Evolutionary conservation across 306 rosid species (phyloP).

Genomic region (Echinosophora koreensis): DNA sequence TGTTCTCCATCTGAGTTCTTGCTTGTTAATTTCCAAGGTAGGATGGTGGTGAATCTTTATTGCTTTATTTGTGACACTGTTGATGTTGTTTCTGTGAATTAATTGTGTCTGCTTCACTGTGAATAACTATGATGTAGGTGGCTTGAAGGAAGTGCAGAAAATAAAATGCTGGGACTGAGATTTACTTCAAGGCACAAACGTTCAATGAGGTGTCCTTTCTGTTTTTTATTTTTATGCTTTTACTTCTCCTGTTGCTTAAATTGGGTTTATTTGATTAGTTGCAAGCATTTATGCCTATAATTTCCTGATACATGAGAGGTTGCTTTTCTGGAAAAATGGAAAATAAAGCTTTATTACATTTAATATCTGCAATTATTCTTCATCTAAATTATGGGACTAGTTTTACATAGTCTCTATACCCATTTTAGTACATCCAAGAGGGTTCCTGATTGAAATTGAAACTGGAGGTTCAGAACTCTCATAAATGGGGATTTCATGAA

Average conservation of each 20-base stretch:
- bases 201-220: constrained; percentile 71
- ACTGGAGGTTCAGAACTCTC: constrained; percentile 29
- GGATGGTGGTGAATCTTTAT: constrained; percentile 48
- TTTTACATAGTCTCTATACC: constrained; percentile 42
- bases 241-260: constrained; percentile 39
- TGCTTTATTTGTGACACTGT: constrained; percentile 41
- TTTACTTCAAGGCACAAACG: constrained; percentile 74
- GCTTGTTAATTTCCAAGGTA: constrained; percentile 54
- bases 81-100: constrained; percentile 34
- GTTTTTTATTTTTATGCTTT: constrained; percentile 1
- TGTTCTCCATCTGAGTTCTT: constrained; percentile 42
- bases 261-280: constrained; percentile 45
- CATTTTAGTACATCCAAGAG: constrained; percentile 32
- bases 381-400: constrained; percentile 32
- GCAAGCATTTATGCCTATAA: constrained; percentile 25
- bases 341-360: constrained; percentile 45
- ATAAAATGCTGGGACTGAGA: constrained; percentile 64
- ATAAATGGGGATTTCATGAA: constrained; percentile 25
- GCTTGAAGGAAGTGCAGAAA: constrained; percentile 56
- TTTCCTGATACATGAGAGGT: constrained; percentile 24
- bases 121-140: constrained; percentile 45
- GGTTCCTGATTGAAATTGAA: constrained; percentile 27
- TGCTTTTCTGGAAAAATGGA: constrained; percentile 43
- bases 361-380: constrained; percentile 11
- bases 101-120: constrained; percentile 40